Conservation (phyloP, 495 filamentous ascomycete genomes). For the Aspergillus ostianus region DNA sequence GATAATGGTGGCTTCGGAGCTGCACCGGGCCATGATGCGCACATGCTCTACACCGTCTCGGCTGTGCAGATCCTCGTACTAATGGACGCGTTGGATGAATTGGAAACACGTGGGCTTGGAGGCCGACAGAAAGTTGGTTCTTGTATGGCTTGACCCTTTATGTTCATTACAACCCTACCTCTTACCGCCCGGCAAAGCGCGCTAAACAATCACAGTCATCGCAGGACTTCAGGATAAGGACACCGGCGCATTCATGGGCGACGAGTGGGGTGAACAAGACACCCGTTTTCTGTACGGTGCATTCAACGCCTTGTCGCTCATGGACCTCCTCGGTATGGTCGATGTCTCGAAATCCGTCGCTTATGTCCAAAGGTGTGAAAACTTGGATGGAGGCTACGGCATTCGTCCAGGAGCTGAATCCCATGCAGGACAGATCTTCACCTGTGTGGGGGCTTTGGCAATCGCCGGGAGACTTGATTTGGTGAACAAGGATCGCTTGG, state of each 20-base stretch:
- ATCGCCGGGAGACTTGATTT: constrained; percentile 81
- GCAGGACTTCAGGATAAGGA: constrained; percentile 73
- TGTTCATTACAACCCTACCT: neutral
- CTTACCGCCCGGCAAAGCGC: constrained; percentile 6
- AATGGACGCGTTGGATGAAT: constrained; percentile 77
- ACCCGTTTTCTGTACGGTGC: constrained; percentile 91
- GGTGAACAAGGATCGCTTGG: constrained; percentile 78
- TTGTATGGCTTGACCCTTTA: constrained; percentile 49
- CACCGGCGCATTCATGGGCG: constrained; percentile 85
- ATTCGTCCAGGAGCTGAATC: constrained; percentile 85
- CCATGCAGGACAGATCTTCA: constrained; percentile 90
- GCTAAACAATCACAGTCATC: constrained; percentile 59
- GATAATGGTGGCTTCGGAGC: constrained; percentile 89
- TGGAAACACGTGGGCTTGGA: constrained; percentile 64
- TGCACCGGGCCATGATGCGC: constrained; percentile 89
- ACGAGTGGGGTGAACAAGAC: constrained; percentile 94
- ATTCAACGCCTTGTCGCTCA: constrained; percentile 79
- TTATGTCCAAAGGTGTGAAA: constrained; percentile 77
- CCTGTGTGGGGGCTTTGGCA: constrained; percentile 83
- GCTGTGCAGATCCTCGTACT: constrained; percentile 87
- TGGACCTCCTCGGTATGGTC: constrained; percentile 66
- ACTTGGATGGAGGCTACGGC: constrained; percentile 92
- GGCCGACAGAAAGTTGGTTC: constrained; percentile 69
- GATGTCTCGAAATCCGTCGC: constrained; percentile 75
- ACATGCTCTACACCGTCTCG: constrained; percentile 92